phyloP scores from a whole-genome alignment of 805 yeast species.

The Candida wancherniae region DNA sequence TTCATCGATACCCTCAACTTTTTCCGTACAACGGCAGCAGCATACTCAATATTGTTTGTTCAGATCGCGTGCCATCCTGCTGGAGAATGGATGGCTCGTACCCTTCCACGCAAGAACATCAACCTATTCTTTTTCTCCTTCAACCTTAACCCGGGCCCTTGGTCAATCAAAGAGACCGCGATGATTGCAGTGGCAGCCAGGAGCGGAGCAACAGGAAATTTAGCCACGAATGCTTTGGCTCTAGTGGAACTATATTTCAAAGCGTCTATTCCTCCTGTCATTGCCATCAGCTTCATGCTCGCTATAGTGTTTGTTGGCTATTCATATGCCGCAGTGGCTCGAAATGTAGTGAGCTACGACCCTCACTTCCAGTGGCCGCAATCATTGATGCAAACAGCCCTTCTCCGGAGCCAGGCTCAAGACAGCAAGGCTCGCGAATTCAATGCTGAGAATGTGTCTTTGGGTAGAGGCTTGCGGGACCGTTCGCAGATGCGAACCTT shows the following conservation, averaged over 20 bases:
- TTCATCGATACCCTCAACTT: conserved; percentile 39
- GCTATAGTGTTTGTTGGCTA: conserved; percentile 50
- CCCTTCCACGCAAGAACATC: conserved; percentile 32
- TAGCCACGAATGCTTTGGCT: conserved; percentile 45
- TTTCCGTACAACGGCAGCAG: conserved; percentile 43
- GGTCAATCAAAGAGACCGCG: conserved; percentile 52
- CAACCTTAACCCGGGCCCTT: conserved; percentile 48
- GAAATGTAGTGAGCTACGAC: conserved; percentile 41
- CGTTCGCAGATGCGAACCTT: conserved; percentile 36
- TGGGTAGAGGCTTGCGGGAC: not conserved
- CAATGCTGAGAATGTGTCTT: not conserved
- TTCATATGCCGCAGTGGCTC: conserved; percentile 49
- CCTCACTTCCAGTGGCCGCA: conserved; percentile 47
- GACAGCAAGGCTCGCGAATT: conserved; percentile 3
- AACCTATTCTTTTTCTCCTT: conserved; percentile 21
- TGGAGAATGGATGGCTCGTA: conserved; percentile 42
- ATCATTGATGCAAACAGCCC: conserved; percentile 46
- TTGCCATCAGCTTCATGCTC: conserved; percentile 45
- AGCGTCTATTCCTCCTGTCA: conserved; percentile 24
- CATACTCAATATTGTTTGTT: conserved; percentile 48
- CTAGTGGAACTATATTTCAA: conserved; percentile 43
- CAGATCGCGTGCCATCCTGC: conserved; percentile 46
- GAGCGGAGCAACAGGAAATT: conserved; percentile 49
- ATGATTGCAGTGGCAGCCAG: conserved; percentile 50
- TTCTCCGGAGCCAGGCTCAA: conserved; percentile 21